Evolutionary conservation across 306 rosid species (phyloP).

Genomic region (Ochetophila trinervis): DNA sequence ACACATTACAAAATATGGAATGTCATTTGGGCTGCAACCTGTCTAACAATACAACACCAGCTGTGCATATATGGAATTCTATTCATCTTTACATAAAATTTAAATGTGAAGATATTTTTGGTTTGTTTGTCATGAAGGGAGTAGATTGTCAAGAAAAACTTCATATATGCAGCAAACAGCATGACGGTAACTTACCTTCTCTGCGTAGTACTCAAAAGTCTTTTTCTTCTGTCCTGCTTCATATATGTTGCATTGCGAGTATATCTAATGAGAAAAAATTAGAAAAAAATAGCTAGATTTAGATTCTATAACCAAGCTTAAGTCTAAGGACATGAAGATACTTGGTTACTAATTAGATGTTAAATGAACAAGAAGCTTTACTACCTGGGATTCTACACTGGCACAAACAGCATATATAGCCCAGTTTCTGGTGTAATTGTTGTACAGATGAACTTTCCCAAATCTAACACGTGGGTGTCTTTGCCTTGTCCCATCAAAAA

Average conservation of each 20-base stretch:
- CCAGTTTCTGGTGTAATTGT: slow-evolving; percentile 39
- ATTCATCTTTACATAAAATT: neutral
- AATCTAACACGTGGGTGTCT: slow-evolving; percentile 43
- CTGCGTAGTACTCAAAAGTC: slow-evolving; percentile 62
- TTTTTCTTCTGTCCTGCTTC: slow-evolving; percentile 75
- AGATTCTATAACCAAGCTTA: neutral
- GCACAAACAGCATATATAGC: slow-evolving; percentile 38
- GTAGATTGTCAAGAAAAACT: neutral
- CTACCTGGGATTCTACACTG: slow-evolving; percentile 40
- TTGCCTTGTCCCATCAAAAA: slow-evolving; percentile 38
- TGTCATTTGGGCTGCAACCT: too few relatives aligned
- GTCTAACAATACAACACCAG: too few relatives aligned
- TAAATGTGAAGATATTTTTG: neutral
- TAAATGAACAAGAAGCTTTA: neutral
- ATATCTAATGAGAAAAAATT: slow-evolving; percentile 43
- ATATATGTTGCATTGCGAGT: slow-evolving; percentile 71
- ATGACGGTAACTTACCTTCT: slow-evolving; percentile 52
- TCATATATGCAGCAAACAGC: slow-evolving; percentile 2
- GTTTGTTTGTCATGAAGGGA: neutral
- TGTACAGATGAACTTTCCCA: slow-evolving; percentile 41
- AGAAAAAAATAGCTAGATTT: slow-evolving; percentile 6
- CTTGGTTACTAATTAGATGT: neutral
- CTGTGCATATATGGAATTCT: neutral
- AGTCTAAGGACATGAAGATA: neutral
- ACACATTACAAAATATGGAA: too few relatives aligned